Evolutionary conservation across 352 stramenopile genomes (phyloP), one percentile per base, ranked within the genome.

Genomic region (Globisporangium nodosum): DNA sequence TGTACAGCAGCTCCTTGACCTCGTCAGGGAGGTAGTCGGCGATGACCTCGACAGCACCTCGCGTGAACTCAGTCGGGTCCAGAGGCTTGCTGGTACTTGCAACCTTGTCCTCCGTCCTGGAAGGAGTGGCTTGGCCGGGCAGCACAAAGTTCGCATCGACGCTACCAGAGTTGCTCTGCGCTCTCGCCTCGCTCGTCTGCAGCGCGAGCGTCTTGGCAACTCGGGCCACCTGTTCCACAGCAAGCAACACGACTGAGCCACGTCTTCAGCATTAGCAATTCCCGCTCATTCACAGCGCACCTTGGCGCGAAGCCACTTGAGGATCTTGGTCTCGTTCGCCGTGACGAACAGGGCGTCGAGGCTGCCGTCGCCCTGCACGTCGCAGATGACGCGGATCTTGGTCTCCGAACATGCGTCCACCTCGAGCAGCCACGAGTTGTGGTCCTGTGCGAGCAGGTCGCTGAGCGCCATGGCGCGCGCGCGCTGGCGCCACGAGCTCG

Each of bases 381-480:
- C 81, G 39, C 74, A 89, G 45, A 92, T 58, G 21, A 30, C 60
- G 48, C 78, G 69, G 21, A 92, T 63, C 24, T 50, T 63, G 33
- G 68, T 48, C 5, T 59, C 37, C 5, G 53, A 66, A 35, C 84
- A 59, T 8, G 66, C 57, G 8, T 54, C 52, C 3, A 88, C 59
- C 49, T 83, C 66, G 31, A 84, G 52, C 54, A 85, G 69, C 82
- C 82, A 92, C 24, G 66, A 66, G 54, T 90, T 89, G 43, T 73
- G 52, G 31, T 71, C 63, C 9, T 61, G 61, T 6, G 71, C 56
- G 27, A 87, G 61, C 8, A 89, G 54, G 39, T 92, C 82, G 55
- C 82, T 84, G 42, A 86, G 72, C 1, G 79, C 77, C 53, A 71
- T 69, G 49, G 78, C 87, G 16, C 73, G 68, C 16, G 65, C 59